Evolutionary conservation across 192 early-diverging fungal genomes (phyloP), one percentile per base, ranked within the genome.

Genomic region (Geranomyces michiganensis): DNA sequence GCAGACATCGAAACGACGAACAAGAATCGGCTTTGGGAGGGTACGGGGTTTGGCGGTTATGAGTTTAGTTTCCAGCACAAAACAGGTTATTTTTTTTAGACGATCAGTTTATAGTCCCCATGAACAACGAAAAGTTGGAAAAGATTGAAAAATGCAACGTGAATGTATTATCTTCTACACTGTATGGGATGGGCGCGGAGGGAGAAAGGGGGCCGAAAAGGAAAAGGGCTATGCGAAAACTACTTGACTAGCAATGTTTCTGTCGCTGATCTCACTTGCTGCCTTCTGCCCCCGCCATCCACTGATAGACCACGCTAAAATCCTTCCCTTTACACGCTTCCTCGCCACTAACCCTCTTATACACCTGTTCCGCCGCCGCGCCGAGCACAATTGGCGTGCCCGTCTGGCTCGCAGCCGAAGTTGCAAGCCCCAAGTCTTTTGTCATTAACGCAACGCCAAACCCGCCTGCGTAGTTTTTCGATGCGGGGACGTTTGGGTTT

Each of bases 371-470:
- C 8, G 92, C 90, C 30, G 91, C 49, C 0, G 88, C 82, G n/a
- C 92, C 92, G 14, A 96, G 79, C 60, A 90, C 33, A 1, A 94
- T 83, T 8, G 91, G 89, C 5, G 84, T 84, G 60, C 89, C 85
- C n/a, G 69, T 68, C 46, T 92, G 90, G 29, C 86, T 85, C 45
- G 96, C 95, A 19, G 96, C 92, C 46, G 90, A 87, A 17, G 95
- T 82, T 2, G 95, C 96, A 51, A 99, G 78, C 1, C 92, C 88
- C 77, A 97, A 70, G 77, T 99, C 96, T 86, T 99, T 99, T 31
- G 90, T 88, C 92, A 96, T 96, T 68, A 99, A 76, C 19, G 79
- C 79, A 31, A 90, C 87, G 31, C 90, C 93, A 78, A 99, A 99
- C 41, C 96, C 96, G 68, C 94, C 95, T 36, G 84, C 80, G 76